Evolutionary conservation across 495 filamentous ascomycete species (phyloP).

Genomic region (Penicillium cataractarum): DNA sequence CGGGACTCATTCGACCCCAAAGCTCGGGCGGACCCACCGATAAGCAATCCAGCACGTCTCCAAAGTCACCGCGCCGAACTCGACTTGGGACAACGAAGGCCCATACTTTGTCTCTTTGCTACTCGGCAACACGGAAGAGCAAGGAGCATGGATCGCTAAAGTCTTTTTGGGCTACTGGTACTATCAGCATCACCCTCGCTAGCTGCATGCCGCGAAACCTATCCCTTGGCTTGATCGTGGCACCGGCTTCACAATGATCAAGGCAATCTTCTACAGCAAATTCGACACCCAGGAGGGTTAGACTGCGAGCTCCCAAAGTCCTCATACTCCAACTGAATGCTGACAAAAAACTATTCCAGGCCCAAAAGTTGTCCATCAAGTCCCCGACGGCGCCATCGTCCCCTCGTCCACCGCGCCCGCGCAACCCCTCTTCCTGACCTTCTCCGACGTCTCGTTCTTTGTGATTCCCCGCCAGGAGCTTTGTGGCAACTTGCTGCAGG

Average conservation of each 20-base stretch:
- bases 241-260: constrained; percentile 61
- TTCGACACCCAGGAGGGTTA: constrained; percentile 90
- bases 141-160: neutral
- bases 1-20: neutral
- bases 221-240: constrained; percentile 14
- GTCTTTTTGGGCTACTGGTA: neutral
- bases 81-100: neutral
- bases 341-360: constrained; percentile 53
- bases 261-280: constrained; percentile 92
- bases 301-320: constrained; percentile 6
- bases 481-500: constrained; percentile 78
- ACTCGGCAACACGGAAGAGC: neutral
- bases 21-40: constrained; percentile 16
- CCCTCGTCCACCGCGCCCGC: constrained; percentile 53
- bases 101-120: neutral
- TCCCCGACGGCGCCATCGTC: constrained; percentile 70
- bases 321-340: constrained; percentile 3
- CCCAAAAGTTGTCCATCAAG: constrained; percentile 66
- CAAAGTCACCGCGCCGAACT: neutral
- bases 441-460: constrained; percentile 80
- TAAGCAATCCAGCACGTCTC: constrained; percentile 15
- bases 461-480: constrained; percentile 92
- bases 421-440: constrained; percentile 74
- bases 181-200: neutral
- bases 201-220: neutral